phyloP scores from a whole-genome alignment of 345 rosid species.

The Crucihimalaya himalaica region DNA sequence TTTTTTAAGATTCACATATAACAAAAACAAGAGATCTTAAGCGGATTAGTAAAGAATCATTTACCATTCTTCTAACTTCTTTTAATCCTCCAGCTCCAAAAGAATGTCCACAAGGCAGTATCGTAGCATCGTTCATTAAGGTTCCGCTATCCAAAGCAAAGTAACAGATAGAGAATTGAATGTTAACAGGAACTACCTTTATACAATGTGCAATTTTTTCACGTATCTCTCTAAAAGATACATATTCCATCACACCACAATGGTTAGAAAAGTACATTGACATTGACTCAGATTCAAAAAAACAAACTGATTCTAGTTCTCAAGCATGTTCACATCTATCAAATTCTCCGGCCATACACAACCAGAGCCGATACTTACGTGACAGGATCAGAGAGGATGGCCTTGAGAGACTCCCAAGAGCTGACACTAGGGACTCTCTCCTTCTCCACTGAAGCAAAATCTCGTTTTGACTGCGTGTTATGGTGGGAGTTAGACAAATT shows the following conservation, averaged over 20 bases:
- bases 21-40: neutral
- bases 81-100: constrained; percentile 75
- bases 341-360: no score
- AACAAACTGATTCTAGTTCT: neutral
- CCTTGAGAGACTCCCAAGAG: constrained; percentile 71
- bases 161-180: constrained; percentile 7
- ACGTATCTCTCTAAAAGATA: neutral
- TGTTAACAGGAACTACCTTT: constrained; percentile 13
- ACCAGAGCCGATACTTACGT: constrained; percentile 52
- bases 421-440: constrained; percentile 53
- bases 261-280: neutral
- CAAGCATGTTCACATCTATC: neutral
- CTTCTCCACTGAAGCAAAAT: constrained; percentile 57
- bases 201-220: neutral
- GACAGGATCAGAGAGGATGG: constrained; percentile 76
- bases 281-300: neutral
- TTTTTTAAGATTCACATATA: constrained; percentile 13
- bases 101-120: constrained; percentile 94
- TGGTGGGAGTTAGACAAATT: constrained; percentile 55
- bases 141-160: constrained; percentile 59
- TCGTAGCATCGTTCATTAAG: constrained; percentile 88
- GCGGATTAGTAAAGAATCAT: constrained; percentile 20
- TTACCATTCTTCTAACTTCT: constrained; percentile 61
- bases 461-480: constrained; percentile 49
- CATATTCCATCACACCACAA: neutral